Conservation (phyloP, 106 monocot species). For the Platanthera guangdongensis region DNA sequence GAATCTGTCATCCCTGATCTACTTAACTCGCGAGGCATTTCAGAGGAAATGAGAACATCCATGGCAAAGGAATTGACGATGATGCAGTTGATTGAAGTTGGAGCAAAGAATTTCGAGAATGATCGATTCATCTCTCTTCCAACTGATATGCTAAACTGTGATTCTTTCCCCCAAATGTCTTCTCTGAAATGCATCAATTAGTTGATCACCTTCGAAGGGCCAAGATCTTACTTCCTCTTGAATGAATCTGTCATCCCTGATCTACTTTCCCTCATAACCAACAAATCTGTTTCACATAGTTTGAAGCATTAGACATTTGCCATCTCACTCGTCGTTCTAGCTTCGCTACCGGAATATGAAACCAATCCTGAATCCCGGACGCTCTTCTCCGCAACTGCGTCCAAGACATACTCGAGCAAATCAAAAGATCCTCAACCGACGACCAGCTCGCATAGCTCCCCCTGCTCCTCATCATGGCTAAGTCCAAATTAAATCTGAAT, state of each 20-base stretch:
- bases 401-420: background rate
- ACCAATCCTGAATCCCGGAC: background rate
- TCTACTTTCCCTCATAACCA: background rate
- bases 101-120: constrained; percentile 1
- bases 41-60: background rate
- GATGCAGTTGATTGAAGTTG: background rate
- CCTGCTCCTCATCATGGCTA: background rate
- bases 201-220: background rate
- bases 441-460: constrained; percentile 3
- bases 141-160: background rate
- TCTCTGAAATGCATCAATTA: constrained; percentile 10
- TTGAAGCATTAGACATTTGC: constrained; percentile 10
- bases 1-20: background rate
- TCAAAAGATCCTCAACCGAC: background rate
- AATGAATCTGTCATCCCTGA: background rate
- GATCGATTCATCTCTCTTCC: constrained; percentile 9
- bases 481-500: constrained; percentile 16
- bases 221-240: background rate
- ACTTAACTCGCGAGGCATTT: no score
- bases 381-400: constrained; percentile 14
- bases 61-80: constrained; percentile 1
- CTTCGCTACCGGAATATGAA: background rate
- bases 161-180: background rate
- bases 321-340: background rate
- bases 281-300: background rate